Percentiles rank a stretch among this genome's conserved stretches.
Conservation (phyloP, 495 filamentous ascomycete genomes). For the Annulohypoxylon moriforme region DNA sequence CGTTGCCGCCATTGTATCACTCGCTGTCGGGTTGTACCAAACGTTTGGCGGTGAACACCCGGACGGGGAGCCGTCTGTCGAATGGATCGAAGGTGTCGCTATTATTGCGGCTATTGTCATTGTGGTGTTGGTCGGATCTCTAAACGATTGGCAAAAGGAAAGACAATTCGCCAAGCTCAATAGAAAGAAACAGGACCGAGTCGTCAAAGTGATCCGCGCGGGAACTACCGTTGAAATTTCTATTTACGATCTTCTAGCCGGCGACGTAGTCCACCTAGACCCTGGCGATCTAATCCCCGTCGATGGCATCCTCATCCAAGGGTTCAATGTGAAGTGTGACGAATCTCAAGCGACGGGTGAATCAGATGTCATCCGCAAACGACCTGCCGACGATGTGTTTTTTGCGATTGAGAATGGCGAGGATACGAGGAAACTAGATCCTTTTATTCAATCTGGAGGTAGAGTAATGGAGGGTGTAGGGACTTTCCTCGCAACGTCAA, state of each 20-base stretch:
- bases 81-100: conserved; percentile 85
- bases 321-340: conserved; percentile 81
- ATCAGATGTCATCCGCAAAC: conserved; percentile 82
- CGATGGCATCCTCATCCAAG: conserved; percentile 77
- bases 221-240: conserved; percentile 78
- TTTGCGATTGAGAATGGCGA: conserved; percentile 80
- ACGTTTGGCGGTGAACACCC: conserved; percentile 60
- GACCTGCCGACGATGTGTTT: conserved; percentile 79
- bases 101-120: conserved; percentile 81
- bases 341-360: conserved; percentile 88
- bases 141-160: conserved; percentile 85
- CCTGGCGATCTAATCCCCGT: conserved; percentile 82
- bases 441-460: conserved; percentile 91
- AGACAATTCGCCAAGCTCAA: conserved; percentile 83
- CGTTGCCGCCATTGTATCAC: conserved; percentile 76
- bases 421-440: conserved; percentile 84
- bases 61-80: conserved; percentile 61
- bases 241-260: conserved; percentile 76
- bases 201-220: conserved; percentile 80
- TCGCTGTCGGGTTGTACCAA: conserved; percentile 80
- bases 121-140: conserved; percentile 77
- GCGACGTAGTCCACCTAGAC: conserved; percentile 78
- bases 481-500: conserved; percentile 86
- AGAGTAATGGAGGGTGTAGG: conserved; percentile 94
- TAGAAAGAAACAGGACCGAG: conserved; percentile 80